Percentiles rank a stretch among this genome's conserved stretches.
Conservation (phyloP, 116 monocot species). For the Posidonia oceanica region DNA sequence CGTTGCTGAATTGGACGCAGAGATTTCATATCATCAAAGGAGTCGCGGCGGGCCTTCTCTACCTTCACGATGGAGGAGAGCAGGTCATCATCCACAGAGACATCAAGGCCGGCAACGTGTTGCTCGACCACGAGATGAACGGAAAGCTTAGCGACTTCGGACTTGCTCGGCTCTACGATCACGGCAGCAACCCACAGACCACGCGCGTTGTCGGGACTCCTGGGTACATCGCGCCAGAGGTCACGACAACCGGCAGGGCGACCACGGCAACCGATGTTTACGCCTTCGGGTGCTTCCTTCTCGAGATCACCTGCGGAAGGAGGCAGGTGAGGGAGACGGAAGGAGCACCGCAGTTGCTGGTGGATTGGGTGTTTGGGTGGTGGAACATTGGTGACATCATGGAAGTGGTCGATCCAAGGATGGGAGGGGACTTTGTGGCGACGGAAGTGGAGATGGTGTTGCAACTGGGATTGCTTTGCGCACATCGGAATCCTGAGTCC, state of each 20-base stretch:
- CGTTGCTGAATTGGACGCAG: constrained; percentile 3
- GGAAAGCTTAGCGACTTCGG: constrained; percentile 19
- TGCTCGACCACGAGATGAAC: constrained; percentile 13
- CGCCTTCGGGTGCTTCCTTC: constrained; percentile 9
- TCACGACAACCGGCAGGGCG: constrained; percentile 15
- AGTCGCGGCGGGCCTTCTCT: constrained; percentile 14
- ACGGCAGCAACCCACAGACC: constrained; percentile 14
- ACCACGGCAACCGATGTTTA: constrained; percentile 13
- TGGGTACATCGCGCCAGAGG: constrained; percentile 19
- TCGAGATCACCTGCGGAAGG: too few species aligned
- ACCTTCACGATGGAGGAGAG: constrained; percentile 20
- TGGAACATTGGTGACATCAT: too few species aligned
- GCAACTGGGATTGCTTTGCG: too few species aligned
- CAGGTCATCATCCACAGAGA: constrained; percentile 26
- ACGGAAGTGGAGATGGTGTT: too few species aligned
- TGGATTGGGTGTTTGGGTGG: too few species aligned
- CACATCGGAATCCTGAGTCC: too few species aligned
- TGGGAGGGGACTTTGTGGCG: too few species aligned
- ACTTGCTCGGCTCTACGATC: constrained; percentile 19
- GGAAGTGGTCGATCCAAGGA: too few species aligned
- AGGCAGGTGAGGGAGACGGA: too few species aligned
- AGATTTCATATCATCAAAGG: constrained; percentile 8
- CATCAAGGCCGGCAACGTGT: constrained; percentile 27
- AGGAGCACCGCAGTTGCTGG: too few species aligned
- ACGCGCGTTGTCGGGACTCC: constrained; percentile 7